Percentiles rank a stretch among this genome's conserved stretches.
phyloP scores from a whole-genome alignment of 78 protist species.

The Guillardia theta region DNA sequence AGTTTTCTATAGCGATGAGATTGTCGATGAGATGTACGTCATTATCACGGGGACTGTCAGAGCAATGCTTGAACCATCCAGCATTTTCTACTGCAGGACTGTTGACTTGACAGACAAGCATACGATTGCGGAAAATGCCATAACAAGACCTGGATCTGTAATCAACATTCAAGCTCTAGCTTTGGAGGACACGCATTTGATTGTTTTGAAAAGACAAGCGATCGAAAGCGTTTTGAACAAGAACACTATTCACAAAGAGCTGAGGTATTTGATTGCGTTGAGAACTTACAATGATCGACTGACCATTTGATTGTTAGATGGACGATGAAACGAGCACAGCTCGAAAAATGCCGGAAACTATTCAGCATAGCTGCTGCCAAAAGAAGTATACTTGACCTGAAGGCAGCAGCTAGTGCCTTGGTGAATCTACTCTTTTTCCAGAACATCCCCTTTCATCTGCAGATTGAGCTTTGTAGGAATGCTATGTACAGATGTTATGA shows the following conservation, averaged over 20 bases:
- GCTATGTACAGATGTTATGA: neutral
- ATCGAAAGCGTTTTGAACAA: neutral
- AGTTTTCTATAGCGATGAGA: neutral
- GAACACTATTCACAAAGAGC: too few relatives aligned
- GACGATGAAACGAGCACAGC: neutral
- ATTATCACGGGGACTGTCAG: neutral
- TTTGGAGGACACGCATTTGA: neutral
- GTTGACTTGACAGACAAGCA: neutral
- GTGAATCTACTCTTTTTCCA: neutral
- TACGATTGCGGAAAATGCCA: neutral
- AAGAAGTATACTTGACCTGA: neutral
- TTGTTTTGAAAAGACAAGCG: neutral
- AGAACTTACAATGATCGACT: too few relatives aligned
- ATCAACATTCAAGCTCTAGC: neutral
- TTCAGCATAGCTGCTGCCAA: neutral
- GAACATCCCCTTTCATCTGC: neutral
- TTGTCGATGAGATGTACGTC: neutral
- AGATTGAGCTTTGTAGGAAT: neutral
- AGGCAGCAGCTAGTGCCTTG: neutral
- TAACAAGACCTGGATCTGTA: neutral
- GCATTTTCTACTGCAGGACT: neutral
- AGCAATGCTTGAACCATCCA: neutral
- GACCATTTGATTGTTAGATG: neutral
- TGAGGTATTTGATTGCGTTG: too few relatives aligned
- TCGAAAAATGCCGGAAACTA: neutral